Base-by-base conservation (phyloP, 768 basidiomycete species). In the Suillus subaureus region DNA sequence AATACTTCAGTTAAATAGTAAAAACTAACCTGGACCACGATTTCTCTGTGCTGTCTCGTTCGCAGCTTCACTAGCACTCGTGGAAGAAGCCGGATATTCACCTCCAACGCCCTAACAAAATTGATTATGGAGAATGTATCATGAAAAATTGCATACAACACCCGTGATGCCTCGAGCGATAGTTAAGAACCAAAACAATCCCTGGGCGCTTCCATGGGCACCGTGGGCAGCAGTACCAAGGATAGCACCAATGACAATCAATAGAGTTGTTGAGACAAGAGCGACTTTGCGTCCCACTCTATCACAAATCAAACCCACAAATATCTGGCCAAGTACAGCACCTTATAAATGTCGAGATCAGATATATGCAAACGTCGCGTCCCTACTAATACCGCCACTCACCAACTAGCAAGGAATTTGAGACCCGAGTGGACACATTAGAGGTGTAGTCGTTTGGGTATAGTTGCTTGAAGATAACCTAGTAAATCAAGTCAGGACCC, bases 181-280 rank as follows among this genome's bases (percentile, higher is more conserved):
- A 0, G 90, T 91, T 70, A 92, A 74, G 73, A 88, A 89, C 91
- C 91, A 93, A 71, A 92, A 88, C 52, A 92, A 78, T 23, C 89
- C 90, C 60, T 77, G 71, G 37, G 78, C 79, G 67, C 82, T 87
- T 66, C 86, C 86, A 31, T 84, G 74, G 1, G 82, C 81, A 6
- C 88, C 90, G 70, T 88, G 85, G 18, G 91, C 88, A 7, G 87
- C 89, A 6, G 91, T 91, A 9, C 83, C 85, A 28, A 92, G 80
- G 28, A 82, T 88, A 21, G 88, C 87, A 28, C 91, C 91, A 54
- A 91, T 58, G 62, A 91, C 87, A 66, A 93, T 93, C 43, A 89
- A 75, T 40, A 85, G 70, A 0, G 91, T 93, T 2, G 91, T 91
- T 43, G 81, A 73, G 23, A 91, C 85, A 61, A 93, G 83, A 21